Conservation (phyloP, 805 yeast genomes). For the Yarrowia sp. region DNA sequence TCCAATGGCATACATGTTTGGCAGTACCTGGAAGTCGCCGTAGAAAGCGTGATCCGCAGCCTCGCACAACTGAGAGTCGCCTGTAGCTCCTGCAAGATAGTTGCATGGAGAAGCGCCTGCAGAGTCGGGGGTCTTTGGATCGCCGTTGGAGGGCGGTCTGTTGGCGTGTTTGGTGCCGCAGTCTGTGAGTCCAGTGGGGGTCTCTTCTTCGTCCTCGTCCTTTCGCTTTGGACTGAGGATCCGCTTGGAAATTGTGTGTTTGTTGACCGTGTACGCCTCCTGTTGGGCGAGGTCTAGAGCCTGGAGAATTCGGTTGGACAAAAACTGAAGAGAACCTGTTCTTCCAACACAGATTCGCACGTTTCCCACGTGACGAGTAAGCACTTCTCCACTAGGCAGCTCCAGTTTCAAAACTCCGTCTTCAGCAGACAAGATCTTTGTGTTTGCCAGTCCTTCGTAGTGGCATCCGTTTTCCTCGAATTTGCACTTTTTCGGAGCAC, state of each 20-base stretch:
- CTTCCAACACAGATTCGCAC: slow-evolving; percentile 47
- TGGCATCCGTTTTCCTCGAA: slow-evolving; percentile 10
- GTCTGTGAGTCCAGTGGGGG: background rate
- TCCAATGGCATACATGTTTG: slow-evolving; percentile 46
- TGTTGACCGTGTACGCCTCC: slow-evolving; percentile 37
- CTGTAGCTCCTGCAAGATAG: background rate
- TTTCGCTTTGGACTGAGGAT: slow-evolving; percentile 34
- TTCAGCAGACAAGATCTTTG: slow-evolving; percentile 37
- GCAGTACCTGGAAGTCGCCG: slow-evolving; percentile 41
- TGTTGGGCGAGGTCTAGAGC: slow-evolving; percentile 9
- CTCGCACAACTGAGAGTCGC: slow-evolving; percentile 5
- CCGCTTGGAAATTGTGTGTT: slow-evolving; percentile 38
- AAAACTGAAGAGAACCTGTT: slow-evolving; percentile 46
- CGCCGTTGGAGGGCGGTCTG: background rate
- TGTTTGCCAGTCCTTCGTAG: slow-evolving; percentile 45
- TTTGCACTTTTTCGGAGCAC: background rate
- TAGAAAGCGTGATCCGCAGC: background rate
- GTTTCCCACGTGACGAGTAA: slow-evolving; percentile 39
- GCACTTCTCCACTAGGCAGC: slow-evolving; percentile 39
- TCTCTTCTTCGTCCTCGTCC: background rate
- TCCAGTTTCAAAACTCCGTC: slow-evolving; percentile 42
- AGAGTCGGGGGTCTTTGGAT: slow-evolving; percentile 27
- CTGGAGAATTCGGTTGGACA: slow-evolving; percentile 41
- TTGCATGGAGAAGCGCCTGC: slow-evolving; percentile 39
- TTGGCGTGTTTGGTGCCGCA: slow-evolving; percentile 1